Conservation (phyloP, 305 asterid species). For the Plantago lanceolata region DNA sequence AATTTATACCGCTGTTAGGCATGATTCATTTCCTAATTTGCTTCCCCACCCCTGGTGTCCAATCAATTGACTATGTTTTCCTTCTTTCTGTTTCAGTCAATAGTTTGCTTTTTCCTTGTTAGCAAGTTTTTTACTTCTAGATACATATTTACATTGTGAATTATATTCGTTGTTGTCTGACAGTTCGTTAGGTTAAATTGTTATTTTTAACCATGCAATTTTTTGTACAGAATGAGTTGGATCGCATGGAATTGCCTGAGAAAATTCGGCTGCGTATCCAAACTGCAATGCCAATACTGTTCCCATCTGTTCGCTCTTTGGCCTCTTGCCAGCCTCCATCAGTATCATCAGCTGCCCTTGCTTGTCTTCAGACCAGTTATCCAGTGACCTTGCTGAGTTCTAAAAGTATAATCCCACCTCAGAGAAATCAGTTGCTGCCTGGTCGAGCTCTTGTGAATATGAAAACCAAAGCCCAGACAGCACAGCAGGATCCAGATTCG, state of each 20-base stretch:
- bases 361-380: constrained; percentile 65
- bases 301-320: constrained; percentile 44
- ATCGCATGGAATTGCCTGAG: constrained; percentile 84
- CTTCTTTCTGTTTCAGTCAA: too few relatives aligned
- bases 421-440: constrained; percentile 44
- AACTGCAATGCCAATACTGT: constrained; percentile 77
- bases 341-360: constrained; percentile 54
- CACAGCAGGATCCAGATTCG: constrained; percentile 51
- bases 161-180: too few relatives aligned
- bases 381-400: constrained; percentile 42
- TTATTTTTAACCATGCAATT: neutral
- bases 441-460: constrained; percentile 44
- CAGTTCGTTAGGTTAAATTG: neutral
- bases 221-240: constrained; percentile 72
- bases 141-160: too few relatives aligned
- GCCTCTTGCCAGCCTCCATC: constrained; percentile 82
- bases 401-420: constrained; percentile 42
- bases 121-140: too few relatives aligned
- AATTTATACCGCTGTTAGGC: too few relatives aligned
- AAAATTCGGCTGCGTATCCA: constrained; percentile 80
- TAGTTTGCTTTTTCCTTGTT: too few relatives aligned
- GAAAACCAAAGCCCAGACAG: constrained; percentile 44
- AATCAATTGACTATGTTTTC: too few relatives aligned
- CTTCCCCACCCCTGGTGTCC: too few relatives aligned
- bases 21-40: too few relatives aligned